A percentile compares a stretch with the other conserved stretches of the same genome.
Conservation (phyloP, 495 filamentous ascomycete genomes). For the Penicillium nucicola region DNA sequence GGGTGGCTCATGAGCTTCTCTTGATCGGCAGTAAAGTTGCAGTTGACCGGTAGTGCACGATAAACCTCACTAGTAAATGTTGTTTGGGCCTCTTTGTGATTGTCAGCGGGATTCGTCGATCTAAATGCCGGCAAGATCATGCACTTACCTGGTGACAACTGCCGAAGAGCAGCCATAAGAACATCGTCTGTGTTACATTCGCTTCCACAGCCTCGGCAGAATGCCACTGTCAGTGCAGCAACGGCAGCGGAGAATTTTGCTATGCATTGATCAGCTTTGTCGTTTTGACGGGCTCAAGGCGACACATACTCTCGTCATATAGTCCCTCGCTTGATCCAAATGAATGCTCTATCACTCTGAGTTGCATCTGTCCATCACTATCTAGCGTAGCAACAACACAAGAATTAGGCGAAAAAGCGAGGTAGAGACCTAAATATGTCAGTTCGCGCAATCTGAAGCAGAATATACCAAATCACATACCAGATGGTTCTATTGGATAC, state of each 20-base stretch:
- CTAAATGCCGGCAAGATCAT: neutral
- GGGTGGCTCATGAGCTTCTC: slow-evolving; percentile 67
- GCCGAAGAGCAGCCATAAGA: slow-evolving; percentile 56
- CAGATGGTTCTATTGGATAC: slow-evolving; percentile 42
- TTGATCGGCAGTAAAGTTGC: slow-evolving; percentile 70
- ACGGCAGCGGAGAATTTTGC: slow-evolving; percentile 53
- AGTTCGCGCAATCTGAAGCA: neutral
- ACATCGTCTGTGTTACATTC: slow-evolving; percentile 71
- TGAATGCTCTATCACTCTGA: slow-evolving; percentile 58
- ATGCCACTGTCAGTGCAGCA: slow-evolving; percentile 58
- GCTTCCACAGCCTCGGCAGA: slow-evolving; percentile 51
- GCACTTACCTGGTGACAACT: slow-evolving; percentile 49
- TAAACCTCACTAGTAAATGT: slow-evolving; percentile 63
- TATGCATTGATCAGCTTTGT: slow-evolving; percentile 18
- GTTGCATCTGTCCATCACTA: slow-evolving; percentile 60
- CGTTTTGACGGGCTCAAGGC: neutral
- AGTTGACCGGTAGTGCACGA: slow-evolving; percentile 59
- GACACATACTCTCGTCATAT: slow-evolving; percentile 41
- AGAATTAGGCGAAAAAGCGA: slow-evolving; percentile 71
- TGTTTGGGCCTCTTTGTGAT: slow-evolving; percentile 33
- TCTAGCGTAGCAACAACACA: slow-evolving; percentile 64
- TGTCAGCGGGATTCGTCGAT: neutral
- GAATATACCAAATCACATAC: slow-evolving; percentile 8
- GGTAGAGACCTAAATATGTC: slow-evolving; percentile 52
- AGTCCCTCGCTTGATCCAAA: slow-evolving; percentile 37